Evolutionary conservation across 2,329 filamentous ascomycete species (phyloP), one percentile per base, ranked within the genome.

Genomic region (Xylaria sp.): DNA sequence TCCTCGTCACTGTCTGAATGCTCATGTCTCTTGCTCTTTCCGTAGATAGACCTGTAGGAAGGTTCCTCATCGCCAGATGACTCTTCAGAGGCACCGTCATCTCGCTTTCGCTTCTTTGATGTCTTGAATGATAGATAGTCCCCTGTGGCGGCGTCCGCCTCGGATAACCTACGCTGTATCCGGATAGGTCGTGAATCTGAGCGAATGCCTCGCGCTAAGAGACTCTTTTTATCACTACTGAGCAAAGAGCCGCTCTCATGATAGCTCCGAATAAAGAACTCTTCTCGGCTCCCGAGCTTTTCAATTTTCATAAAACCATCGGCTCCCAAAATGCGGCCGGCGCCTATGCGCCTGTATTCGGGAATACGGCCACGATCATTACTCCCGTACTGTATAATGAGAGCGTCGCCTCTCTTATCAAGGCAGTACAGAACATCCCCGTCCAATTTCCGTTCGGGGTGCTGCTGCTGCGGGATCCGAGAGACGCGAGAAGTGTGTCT

Each of bases 381-480:
- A 32, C 88, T 86, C 1, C 92, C 93, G 77, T 94, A 98, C 30
- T 86, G 86, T 53, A 91, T 79, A 71, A 96, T 93, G 56, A 93
- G 85, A 4, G 85, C 82, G 75, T 98, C 95, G 0, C 95, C 94
- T 75, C 89, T 89, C 50, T 83, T 88, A 79, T 98, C 95, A 60
- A 92, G 75, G 53, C 88, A 74, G 77, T 88, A 94, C 3, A 85
- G 76, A 47, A 75, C 77, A 69, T 73, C 59, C 4, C 19, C 65
- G 48, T 63, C 68, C 27, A 64, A 58, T 30, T 57, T 65, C 59
- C 45, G 62, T 2, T 59, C 59, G 65, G 24, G 24, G 24, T 27
- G 24, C 45, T 19, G 59, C 34, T 58, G 68, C 24, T 73, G 69
- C n/a, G 70, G 55, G 24, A 67, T 48, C 48, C 50, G 55, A 27